These are phyloP conservation scores for Urostyla sp. DNA, from an alignment of 73 alveolate species.

Conservation along the genomic window DNA sequence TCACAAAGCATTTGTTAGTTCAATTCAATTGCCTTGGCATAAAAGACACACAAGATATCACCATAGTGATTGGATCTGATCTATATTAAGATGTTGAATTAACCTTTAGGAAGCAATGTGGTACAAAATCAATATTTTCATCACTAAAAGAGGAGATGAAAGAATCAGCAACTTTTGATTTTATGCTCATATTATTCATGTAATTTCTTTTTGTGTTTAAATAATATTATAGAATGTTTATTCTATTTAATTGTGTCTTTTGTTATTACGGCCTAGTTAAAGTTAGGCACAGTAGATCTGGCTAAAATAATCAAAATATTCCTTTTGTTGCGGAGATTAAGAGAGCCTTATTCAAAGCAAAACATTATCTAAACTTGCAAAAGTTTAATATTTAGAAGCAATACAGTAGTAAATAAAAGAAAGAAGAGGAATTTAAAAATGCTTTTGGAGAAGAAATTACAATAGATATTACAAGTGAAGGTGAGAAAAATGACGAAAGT, in stretches of 20 bases:
- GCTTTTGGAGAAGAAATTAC: constrained; percentile 34
- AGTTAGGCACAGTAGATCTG: background rate
- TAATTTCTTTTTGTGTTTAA: background rate
- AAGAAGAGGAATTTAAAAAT: background rate
- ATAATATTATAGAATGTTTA: background rate
- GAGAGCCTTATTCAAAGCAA: background rate
- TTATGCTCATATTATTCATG: constrained; percentile 14
- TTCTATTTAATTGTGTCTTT: background rate
- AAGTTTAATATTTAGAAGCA: background rate
- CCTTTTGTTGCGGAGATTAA: background rate
- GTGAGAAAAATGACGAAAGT: background rate
- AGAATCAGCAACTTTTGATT: constrained; percentile 20
- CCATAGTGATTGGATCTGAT: background rate
- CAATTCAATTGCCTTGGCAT: constrained; percentile 53
- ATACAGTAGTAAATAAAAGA: background rate
- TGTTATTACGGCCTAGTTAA: background rate
- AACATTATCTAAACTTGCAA: background rate
- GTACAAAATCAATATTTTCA: constrained; percentile 1
- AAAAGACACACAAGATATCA: constrained; percentile 38
- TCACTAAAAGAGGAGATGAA: background rate
- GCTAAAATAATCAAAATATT: background rate
- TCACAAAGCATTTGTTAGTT: constrained; percentile 21
- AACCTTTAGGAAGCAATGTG: constrained; percentile 48
- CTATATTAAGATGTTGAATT: constrained; percentile 4
- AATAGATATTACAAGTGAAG: background rate